Percentiles rank a stretch among this genome's conserved stretches.
phyloP scores from a whole-genome alignment of 148 eudicot species.

The Beta vulgaris region DNA sequence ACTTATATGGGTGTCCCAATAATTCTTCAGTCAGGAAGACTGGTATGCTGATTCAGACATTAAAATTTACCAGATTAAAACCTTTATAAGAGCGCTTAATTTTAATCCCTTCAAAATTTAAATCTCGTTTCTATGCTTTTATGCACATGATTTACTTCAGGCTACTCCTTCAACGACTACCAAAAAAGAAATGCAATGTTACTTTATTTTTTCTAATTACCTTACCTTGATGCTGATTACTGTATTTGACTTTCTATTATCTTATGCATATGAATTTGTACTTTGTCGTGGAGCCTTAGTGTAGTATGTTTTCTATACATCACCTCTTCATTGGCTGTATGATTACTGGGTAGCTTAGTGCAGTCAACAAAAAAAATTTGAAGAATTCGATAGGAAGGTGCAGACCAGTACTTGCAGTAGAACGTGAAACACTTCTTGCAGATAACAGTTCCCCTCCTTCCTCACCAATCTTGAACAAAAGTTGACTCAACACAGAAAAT shows the following conservation, averaged over 20 bases:
- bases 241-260: no score
- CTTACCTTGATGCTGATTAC: no score
- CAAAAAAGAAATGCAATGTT: no score
- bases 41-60: not conserved
- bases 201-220: no score
- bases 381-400: not conserved
- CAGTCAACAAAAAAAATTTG: not conserved
- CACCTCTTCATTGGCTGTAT: not conserved
- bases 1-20: not conserved
- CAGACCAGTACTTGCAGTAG: not conserved
- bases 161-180: no score
- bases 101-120: not conserved
- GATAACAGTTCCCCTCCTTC: not conserved
- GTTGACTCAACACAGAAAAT: not conserved
- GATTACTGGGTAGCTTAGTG: not conserved
- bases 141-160: no score
- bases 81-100: not conserved
- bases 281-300: not conserved
- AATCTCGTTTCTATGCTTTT: no score
- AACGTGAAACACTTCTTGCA: not conserved
- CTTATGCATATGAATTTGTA: not conserved
- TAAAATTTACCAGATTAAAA: not conserved
- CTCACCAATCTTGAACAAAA: not conserved
- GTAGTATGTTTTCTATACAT: not conserved
- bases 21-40: not conserved